Base-by-base conservation (phyloP, 2,329 filamentous ascomycete genomes). In the Clonostachys sp. region DNA sequence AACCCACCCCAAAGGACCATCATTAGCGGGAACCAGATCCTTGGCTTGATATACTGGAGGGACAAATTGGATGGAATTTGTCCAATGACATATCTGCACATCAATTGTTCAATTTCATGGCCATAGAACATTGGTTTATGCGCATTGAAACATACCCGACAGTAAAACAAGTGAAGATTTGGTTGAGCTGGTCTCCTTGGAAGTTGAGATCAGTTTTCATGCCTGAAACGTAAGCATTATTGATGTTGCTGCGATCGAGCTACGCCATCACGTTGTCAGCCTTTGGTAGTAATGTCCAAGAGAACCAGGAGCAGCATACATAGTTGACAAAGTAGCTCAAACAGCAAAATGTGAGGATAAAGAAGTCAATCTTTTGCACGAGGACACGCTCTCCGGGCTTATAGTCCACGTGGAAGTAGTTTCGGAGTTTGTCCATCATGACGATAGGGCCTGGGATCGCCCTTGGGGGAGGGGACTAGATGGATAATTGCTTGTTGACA, bases 301-400 rank as follows among this genome's bases (percentile, higher is more conserved):
- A 41, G 24, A 42, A 48, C 2, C n/a, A 44, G 14, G 38, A 10
- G 40, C 24, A 12, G 52, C 73, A 35, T 55, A 76, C 74, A 51
- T 78, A 78, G 55, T 78, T 78, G 54, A 75, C 65, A 47, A 80
- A 74, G 55, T 79, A 80, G 53, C 71, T 75, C 44, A 84, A 57
- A 56, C 80, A 84, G 61, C 81, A 84, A 56, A 84, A 84, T 0
- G 77, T 81, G 41, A 84, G 61, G 54, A 84, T 83, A 63, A 83
- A 84, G 55, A 83, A 83, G 57, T 84, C 81, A 43, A 83, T 78
- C 64, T 80, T 83, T 39, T 68, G 71, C 6, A 84, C 33, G 24
- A 83, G 61, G 49, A 66, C 68, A 34, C 64, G 61, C 57, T 73
- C 71, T 3, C 64, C 66, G 0, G 67, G 65, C 24, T 60, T 58